These are phyloP conservation scores for Wallacemonas sp. DNA, from an alignment of 208 protist genomes.

Conservation along the genomic window DNA sequence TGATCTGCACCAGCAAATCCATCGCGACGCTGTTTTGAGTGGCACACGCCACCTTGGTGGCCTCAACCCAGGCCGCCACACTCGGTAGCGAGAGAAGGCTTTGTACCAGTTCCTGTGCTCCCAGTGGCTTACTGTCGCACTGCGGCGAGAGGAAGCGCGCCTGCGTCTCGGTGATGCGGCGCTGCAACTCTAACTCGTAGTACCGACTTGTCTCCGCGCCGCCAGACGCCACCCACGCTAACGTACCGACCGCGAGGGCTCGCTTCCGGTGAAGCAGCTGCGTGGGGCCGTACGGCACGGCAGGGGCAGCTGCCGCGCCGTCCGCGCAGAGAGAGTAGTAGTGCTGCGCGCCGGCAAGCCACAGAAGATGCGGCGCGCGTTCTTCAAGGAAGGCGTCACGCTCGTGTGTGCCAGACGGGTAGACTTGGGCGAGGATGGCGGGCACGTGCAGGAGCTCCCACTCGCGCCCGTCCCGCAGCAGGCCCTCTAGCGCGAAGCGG, in stretches of 20 bases:
- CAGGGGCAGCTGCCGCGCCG: conserved; percentile 25
- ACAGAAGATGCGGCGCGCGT: conserved; percentile 75
- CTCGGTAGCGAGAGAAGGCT: conserved; percentile 40
- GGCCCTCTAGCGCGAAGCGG: conserved; percentile 41
- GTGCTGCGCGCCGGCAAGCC: conserved; percentile 54
- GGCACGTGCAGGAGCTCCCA: conserved; percentile 81
- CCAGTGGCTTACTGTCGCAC: conserved; percentile 31
- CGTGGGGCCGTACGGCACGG: conserved; percentile 55
- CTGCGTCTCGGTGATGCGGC: conserved; percentile 47
- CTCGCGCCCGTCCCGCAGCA: conserved; percentile 56
- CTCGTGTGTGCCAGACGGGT: conserved; percentile 24
- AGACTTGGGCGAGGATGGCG: conserved; percentile 30
- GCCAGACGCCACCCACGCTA: conserved; percentile 59
- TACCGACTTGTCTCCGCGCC: conserved; percentile 28
- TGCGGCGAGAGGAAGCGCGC: conserved; percentile 40
- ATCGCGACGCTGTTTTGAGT: conserved; percentile 35
- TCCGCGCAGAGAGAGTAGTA: conserved; percentile 62
- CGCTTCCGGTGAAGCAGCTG: conserved; percentile 52
- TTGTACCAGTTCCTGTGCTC: conserved; percentile 62
- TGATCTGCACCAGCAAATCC: conserved; percentile 69
- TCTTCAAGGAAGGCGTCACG: conserved; percentile 56
- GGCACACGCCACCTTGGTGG: conserved; percentile 41
- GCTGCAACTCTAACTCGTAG: conserved; percentile 44
- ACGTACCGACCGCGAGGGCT: conserved; percentile 48
- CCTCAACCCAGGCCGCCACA: conserved; percentile 64